These are phyloP conservation scores for Petunia hybrid DNA, from an alignment of 305 asterid species.

Conservation along the genomic window DNA sequence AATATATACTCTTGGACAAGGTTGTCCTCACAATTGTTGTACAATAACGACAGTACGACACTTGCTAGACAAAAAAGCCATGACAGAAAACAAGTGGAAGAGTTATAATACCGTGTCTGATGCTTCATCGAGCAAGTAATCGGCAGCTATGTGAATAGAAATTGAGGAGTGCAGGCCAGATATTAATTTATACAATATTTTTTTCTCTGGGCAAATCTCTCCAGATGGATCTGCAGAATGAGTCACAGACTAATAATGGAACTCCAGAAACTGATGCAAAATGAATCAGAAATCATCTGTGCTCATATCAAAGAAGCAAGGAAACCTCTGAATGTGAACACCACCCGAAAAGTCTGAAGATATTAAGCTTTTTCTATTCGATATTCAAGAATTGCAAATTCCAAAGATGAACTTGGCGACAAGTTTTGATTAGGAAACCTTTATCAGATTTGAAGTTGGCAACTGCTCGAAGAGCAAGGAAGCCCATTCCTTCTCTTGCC, in stretches of 20 bases:
- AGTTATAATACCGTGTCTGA: constrained; percentile 50
- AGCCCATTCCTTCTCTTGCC: neutral
- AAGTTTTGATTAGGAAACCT: neutral
- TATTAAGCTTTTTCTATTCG: too few species aligned
- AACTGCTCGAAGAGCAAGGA: constrained; percentile 4
- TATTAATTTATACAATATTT: constrained; percentile 71
- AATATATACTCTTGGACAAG: neutral
- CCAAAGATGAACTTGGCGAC: neutral
- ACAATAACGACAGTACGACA: neutral
- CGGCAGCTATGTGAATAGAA: constrained; percentile 74
- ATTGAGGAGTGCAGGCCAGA: constrained; percentile 89
- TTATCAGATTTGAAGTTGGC: neutral
- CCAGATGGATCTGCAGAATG: constrained; percentile 59
- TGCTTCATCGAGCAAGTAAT: constrained; percentile 72
- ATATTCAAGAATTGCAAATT: neutral
- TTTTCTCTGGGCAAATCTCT: constrained; percentile 69
- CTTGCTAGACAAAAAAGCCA: neutral
- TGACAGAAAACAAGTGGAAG: neutral
- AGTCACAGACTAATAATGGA: constrained; percentile 19
- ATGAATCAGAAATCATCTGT: neutral
- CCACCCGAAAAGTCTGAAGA: neutral
- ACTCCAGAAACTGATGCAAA: constrained; percentile 15
- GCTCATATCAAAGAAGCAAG: neutral
- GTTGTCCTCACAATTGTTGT: neutral
- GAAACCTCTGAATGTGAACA: neutral